A percentile compares a stretch with the other conserved stretches of the same genome.
These are phyloP conservation scores for Metschnikowia cerradonensis DNA, from an alignment of 805 yeast genomes.

Conservation along the genomic window DNA sequence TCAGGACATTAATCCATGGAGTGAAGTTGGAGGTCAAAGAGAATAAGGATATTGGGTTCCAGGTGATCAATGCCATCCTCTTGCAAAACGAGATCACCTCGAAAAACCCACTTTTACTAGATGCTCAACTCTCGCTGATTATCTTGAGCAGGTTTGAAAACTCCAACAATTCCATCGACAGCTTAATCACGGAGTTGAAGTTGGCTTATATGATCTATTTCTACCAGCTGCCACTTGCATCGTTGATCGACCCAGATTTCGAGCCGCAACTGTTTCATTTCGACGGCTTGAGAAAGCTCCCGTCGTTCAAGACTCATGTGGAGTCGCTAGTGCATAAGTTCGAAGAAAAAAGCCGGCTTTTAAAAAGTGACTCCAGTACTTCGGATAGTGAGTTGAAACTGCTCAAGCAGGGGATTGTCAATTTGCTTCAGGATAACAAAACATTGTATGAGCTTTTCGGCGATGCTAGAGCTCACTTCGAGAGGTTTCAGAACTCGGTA, in stretches of 20 bases:
- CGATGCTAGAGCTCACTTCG: constrained; percentile 19
- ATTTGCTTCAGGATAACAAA: constrained; percentile 16
- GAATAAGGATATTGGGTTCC: constrained; percentile 30
- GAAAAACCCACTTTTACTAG: constrained; percentile 21
- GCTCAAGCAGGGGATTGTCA: constrained; percentile 7
- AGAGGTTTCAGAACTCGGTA: constrained; percentile 23
- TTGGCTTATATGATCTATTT: constrained; percentile 37
- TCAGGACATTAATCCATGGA: constrained; percentile 25
- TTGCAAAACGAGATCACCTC: constrained; percentile 23
- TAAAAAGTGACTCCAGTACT: background rate
- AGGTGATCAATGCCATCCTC: constrained; percentile 32
- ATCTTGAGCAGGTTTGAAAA: constrained; percentile 33
- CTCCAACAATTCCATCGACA: constrained; percentile 40
- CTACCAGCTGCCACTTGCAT: constrained; percentile 35
- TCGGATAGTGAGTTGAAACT: background rate
- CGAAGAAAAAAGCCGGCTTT: constrained; percentile 1
- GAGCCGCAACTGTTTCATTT: constrained; percentile 15
- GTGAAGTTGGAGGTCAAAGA: constrained; percentile 31
- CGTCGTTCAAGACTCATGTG: constrained; percentile 33
- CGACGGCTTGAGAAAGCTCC: constrained; percentile 28
- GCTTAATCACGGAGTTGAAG: constrained; percentile 34
- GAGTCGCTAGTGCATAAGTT: constrained; percentile 21
- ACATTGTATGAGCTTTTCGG: constrained; percentile 14
- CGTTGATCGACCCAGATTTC: constrained; percentile 17
- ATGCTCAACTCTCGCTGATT: constrained; percentile 24